A percentile compares a stretch with the other conserved stretches of the same genome.
These are phyloP conservation scores for Mimosa bimucronata DNA, from an alignment of 306 rosid species.

Conservation along the genomic window DNA sequence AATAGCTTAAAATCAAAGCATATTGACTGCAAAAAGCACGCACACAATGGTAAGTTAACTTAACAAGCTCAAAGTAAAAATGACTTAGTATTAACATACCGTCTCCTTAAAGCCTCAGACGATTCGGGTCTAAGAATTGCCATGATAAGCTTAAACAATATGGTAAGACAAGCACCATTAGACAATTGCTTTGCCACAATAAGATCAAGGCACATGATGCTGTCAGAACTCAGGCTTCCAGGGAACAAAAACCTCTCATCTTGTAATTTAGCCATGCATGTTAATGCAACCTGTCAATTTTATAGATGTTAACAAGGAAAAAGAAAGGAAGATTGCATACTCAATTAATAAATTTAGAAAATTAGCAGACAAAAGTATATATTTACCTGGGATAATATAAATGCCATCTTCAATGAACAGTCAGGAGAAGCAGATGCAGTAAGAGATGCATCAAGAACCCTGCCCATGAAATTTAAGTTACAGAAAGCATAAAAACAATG, in stretches of 20 bases:
- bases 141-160: constrained; percentile 82
- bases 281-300: constrained; percentile 74
- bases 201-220: constrained; percentile 79
- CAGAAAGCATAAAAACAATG: constrained; percentile 6
- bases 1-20: constrained; percentile 92
- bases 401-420: constrained; percentile 95
- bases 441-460: constrained; percentile 83
- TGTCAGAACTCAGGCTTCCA: constrained; percentile 76
- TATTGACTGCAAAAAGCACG: constrained; percentile 74
- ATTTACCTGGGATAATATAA: constrained; percentile 80
- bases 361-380: constrained; percentile 7
- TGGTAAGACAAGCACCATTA: constrained; percentile 90
- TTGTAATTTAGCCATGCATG: constrained; percentile 96
- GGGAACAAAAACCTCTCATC: constrained; percentile 90
- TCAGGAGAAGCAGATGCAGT: constrained; percentile 94
- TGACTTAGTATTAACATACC: constrained; percentile 54
- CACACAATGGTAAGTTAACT: constrained; percentile 50
- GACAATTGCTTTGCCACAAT: constrained; percentile 83
- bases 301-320: constrained; percentile 21
- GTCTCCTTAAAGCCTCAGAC: constrained; percentile 93
- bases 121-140: constrained; percentile 88
- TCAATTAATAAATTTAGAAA: constrained; percentile 17
- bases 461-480: constrained; percentile 46
- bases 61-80: constrained; percentile 34
- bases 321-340: constrained; percentile 14